Conservation (phyloP, 1,139 yeast species). For the Debaryomyces sp. region DNA sequence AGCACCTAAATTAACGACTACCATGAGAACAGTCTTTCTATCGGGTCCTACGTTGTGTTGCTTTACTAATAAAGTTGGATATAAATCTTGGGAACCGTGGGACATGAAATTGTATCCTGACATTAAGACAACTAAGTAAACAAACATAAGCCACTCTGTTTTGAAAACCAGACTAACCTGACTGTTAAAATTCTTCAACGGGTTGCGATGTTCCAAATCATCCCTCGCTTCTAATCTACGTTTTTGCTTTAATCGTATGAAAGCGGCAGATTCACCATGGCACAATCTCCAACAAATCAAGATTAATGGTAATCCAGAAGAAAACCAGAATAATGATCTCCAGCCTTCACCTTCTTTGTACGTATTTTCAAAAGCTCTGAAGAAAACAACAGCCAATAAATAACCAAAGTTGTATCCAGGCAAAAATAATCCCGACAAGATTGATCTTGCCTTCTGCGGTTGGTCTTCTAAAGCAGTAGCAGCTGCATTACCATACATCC, state of each 20-base stretch:
- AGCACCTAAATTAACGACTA: conserved; percentile 53
- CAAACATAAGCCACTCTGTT: conserved; percentile 48
- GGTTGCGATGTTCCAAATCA: background rate
- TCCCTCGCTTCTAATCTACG: conserved; percentile 12
- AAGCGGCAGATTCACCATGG: conserved; percentile 37
- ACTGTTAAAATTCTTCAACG: conserved; percentile 11
- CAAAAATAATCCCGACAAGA: conserved; percentile 40
- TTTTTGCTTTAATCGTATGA: conserved; percentile 20
- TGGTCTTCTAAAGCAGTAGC: conserved; percentile 41
- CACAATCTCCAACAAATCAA: conserved; percentile 36
- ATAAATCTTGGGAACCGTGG: conserved; percentile 59
- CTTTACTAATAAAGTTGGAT: conserved; percentile 48
- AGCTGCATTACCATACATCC: conserved; percentile 36
- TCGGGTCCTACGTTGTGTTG: conserved; percentile 40
- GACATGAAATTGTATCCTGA: conserved; percentile 55
- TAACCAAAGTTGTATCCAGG: conserved; percentile 45
- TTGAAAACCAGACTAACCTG: conserved; percentile 21
- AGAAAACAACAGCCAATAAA: conserved; percentile 38
- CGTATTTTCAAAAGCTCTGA: conserved; percentile 60
- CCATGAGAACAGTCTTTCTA: conserved; percentile 46
- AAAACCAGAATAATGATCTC: conserved; percentile 82
- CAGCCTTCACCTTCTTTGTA: conserved; percentile 53
- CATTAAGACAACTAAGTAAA: conserved; percentile 48
- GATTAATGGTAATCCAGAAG: conserved; percentile 56
- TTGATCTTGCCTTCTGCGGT: conserved; percentile 37